Evolutionary conservation across 768 basidiomycete genomes (phyloP), one percentile per base, ranked within the genome.

Genomic region (Suillus luteus): DNA sequence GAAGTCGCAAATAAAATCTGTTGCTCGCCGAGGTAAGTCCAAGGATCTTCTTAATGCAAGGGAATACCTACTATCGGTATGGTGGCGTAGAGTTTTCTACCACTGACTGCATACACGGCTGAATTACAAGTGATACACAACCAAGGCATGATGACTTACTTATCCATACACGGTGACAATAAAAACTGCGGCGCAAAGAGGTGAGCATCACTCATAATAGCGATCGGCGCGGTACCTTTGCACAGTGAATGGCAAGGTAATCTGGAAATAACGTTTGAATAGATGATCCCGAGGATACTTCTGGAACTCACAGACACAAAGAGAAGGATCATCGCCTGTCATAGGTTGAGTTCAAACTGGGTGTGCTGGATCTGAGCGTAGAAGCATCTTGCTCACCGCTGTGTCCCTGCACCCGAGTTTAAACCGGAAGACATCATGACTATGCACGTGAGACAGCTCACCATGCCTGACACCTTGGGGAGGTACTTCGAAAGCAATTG

Each of bases 141-240:
- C 6, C n/a, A 24, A 31, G 1, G 15, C 3, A n/a, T 33, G 12
- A 24, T 8, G 10, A 62, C 59, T 22, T 37, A 62, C 59, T 61
- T 62, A 62, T 62, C 62, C 62, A 62, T 27, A 62, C 62, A 24
- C 59, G 62, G 14, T 62, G 62, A 33, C 62, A 38, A 59, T 62
- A 62, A 33, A 62, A 62, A 38, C 62, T 62, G 54, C 11, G 6
- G 10, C 6, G 17, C 14, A n/a, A 35, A 38, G n/a, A 40, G 19
- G 19, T 58, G 31, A 40, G 35, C 33, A 8, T 24, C 38, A 22
- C 8, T 33, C 62, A 7, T 27, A 17, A 60, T 33, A 15, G 38
- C 15, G 1, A 62, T 24, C 9, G 7, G 33, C 19, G 19, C 3
- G 10, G n/a, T 46, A 62, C 59, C 38, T 55, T 44, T 62, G 62